Evolutionary conservation across 1,139 yeast genomes (phyloP), one percentile per base, ranked within the genome.

Genomic region (Hanseniaspora gamundiae): DNA sequence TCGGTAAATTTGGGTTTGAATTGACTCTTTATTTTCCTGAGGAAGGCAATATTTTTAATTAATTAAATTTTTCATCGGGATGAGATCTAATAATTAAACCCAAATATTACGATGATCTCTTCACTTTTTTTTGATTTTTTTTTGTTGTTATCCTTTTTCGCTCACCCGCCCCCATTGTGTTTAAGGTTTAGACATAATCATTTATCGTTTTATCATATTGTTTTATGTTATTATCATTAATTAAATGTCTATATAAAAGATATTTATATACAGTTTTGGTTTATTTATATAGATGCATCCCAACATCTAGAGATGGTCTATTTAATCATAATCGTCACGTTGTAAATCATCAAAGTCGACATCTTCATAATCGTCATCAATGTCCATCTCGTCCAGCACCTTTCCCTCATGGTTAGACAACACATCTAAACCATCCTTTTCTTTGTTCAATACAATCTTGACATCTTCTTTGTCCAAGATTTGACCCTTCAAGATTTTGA

Each of bases 381-480:
- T 57, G 49, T 65, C 71, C 60, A 65, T 68, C 42, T 71, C 76
- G 27, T 71, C 78, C 70, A 47, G 69, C 43, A 70, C 76, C 22
- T 54, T 52, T 42, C 71, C 69, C 49, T 81, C 88, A 57, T 91
- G 97, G 64, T 91, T 93, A 40, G 96, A 88, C 40, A 80, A 52
- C 3, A 93, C 94, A 39, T 77, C 82, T 47, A 91, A 68, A 14
- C 93, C 93, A 40, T 71, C 74, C 21, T 78, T 78, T 24, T 88
- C 74, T 60, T 84, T 48, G 39, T 52, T 54, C 50, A 72, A 61
- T 16, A 74, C 71, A 35, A 91, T 82, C 39, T 68, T 68, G 11
- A 86, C 96, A 5, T 73, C 70, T 61, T 91, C 99, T 62, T 87
- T 86, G 57, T 91, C 96, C 57, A 70, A 73, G 47, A 91, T 74